Evolutionary conservation across 2,329 filamentous ascomycete genomes (phyloP), one percentile per base, ranked within the genome.

Genomic region (Chaetothyriales sp.): DNA sequence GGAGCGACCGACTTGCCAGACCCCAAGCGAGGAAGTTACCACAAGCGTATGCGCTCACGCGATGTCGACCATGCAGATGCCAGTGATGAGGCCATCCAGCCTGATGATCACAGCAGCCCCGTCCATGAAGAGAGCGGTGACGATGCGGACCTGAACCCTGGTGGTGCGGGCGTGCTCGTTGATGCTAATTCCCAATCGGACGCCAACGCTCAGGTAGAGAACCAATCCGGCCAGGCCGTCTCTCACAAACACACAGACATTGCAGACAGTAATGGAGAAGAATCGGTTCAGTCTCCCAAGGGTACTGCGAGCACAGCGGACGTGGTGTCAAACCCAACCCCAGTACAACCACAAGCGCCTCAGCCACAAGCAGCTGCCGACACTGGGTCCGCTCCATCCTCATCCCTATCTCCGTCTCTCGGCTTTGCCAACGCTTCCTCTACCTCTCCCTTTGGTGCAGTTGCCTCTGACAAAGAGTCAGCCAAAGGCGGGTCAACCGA

Each of bases 361-460:
- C 36, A 18, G 26, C 36, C 18, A 25, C 32, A 47, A 19, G 5
- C 44, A 45, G 44, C 32, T 12, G 15, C 12, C 15, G 32, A 10
- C 32, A 15, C 32, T 39, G 32, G 32, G 15, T 39, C 32, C 12
- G 32, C 12, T 39, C 32, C 32, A 36, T 19, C 51, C 9, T 25
- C 51, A 26, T 46, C 52, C 18, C 44, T 51, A 32, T 45, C 49
- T 4, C 50, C 55, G 10, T 22, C 45, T 61, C 58, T 51, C 32
- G 67, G 66, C 12, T 73, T 73, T 53, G 62, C 66, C 44, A 71
- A 70, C 52, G 64, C 66, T 19, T 68, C 69, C 26, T 56, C 65
- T 3, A 60, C 68, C 15, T 72, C 70, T 12, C 68, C 70, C 5
- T 72, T 73, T 51, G 64, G 65, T 4, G 60, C 62, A 25, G 57